Percentiles rank a stretch among this genome's conserved stretches.
phyloP scores from a whole-genome alignment of 352 stramenopile genomes.

The Globisporangium cystogenes region DNA sequence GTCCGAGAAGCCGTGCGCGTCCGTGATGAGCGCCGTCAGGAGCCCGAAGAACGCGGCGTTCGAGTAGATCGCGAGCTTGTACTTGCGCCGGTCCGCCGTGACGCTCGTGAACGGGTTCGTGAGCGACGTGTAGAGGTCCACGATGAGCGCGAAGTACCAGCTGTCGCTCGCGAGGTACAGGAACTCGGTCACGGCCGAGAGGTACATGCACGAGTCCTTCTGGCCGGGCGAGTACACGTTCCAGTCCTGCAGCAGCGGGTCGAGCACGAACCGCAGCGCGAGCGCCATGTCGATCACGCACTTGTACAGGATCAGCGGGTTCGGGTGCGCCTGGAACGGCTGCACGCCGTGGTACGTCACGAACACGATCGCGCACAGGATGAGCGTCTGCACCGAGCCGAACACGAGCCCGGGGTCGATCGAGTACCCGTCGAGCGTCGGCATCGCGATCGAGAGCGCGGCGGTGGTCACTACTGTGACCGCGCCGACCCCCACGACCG shows the following conservation, averaged over 20 bases:
- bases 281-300: conserved; percentile 70
- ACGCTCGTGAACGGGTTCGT: conserved; percentile 87
- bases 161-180: conserved; percentile 72
- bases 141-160: conserved; percentile 80
- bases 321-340: conserved; percentile 69
- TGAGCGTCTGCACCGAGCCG: conserved; percentile 67
- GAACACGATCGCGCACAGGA: conserved; percentile 64
- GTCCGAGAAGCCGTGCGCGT: conserved; percentile 53
- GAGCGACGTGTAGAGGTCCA: conserved; percentile 68
- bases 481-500: conserved; percentile 34
- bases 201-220: conserved; percentile 33
- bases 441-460: conserved; percentile 25
- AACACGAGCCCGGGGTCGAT: conserved; percentile 71
- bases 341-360: conserved; percentile 78
- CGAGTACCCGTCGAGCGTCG: conserved; percentile 80
- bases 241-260: conserved; percentile 50
- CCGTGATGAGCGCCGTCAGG: conserved; percentile 25
- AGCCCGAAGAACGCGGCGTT: conserved; percentile 33
- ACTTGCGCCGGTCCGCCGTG: conserved; percentile 49
- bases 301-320: conserved; percentile 84
- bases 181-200: conserved; percentile 75
- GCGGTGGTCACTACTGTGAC: conserved; percentile 37
- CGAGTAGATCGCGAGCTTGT: conserved; percentile 55
- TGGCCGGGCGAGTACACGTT: conserved; percentile 33
- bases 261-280: conserved; percentile 63